Base-by-base conservation (phyloP, 495 filamentous ascomycete species). In the Aspergillus sclerotioniger region DNA sequence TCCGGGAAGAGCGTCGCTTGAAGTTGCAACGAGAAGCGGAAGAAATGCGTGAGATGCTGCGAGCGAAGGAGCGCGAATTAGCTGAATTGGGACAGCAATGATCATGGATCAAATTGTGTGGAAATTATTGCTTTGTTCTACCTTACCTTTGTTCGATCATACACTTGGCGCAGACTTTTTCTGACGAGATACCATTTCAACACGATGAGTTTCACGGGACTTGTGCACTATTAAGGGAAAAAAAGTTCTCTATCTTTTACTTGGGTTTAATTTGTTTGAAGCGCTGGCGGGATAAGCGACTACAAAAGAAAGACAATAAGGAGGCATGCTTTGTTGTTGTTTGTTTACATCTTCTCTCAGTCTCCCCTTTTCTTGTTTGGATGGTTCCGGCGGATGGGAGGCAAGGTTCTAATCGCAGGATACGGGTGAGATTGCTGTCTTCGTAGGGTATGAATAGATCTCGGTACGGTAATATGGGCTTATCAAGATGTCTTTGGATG, bases 61-160 rank as follows among this genome's bases (percentile, higher is more conserved):
- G 82, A 17, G 84, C 84, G 20, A 93, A 90, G 67, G 90, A 96
- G 70, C 80, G 85, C 51, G 90, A 95, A 56, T 70, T 95, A 56
- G 88, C 87, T 25, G 88, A 87, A 62, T 69, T 91, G 61, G 80
- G 71, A 50, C 67, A 71, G 8, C 63, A 60, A 66, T 66, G 25
- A 66, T 51, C 32, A 25, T 21, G 20, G 19, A 6, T 41, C 37
- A 41, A 41, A 41, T 41, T 41, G 37, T 41, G 8, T 41, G 37
- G 37, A 41, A 41, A 3, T 41, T 41, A 13, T 17, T 32, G n/a
- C 10, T 32, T 32, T 25, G 13, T 31, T 31, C n/a, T 32, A 12
- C 9, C 28, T 15, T 50, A 7, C 6, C 17, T 50, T 50, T 17
- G 16, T 31, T 25, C 47, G 31, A 53, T 54, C 41, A 51, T 59